These are phyloP conservation scores for Crithidia mellificae DNA, from an alignment of 208 protist genomes.

Conservation along the genomic window DNA sequence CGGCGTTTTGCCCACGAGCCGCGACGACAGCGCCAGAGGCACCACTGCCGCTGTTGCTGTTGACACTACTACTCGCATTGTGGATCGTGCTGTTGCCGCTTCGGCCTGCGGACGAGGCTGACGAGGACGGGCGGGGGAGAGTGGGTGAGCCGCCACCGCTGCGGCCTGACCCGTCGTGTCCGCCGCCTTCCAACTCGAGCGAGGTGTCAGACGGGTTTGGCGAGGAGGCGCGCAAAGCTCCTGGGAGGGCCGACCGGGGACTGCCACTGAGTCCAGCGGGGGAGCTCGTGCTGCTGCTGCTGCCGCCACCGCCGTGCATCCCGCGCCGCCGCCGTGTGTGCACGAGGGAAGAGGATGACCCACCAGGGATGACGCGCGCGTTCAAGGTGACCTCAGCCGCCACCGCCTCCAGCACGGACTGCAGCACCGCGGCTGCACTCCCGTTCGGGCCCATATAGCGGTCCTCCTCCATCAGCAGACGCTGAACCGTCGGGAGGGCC, in stretches of 20 bases:
- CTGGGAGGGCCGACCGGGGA: not conserved
- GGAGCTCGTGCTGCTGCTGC: conserved; percentile 1
- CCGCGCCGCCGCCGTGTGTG: conserved; percentile 28
- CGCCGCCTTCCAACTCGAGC: not conserved
- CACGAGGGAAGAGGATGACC: conserved; percentile 17
- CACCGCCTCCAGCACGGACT: conserved; percentile 28
- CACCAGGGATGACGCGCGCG: conserved; percentile 18
- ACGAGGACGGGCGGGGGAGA: not conserved
- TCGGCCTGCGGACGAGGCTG: too few relatives aligned
- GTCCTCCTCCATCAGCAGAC: conserved; percentile 33
- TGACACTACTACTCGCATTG: too few relatives aligned
- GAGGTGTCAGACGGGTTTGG: not conserved
- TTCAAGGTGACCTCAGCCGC: conserved; percentile 19
- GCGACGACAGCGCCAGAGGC: not conserved
- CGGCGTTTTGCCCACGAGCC: not conserved
- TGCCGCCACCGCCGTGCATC: conserved; percentile 2
- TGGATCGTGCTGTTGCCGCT: too few relatives aligned
- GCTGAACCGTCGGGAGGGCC: conserved; percentile 44
- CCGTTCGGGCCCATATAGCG: conserved; percentile 27
- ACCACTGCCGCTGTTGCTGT: not conserved
- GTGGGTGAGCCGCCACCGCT: not conserved
- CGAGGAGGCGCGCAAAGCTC: not conserved
- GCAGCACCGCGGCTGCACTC: conserved; percentile 22
- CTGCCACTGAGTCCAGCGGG: not conserved
- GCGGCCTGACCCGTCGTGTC: not conserved